Base-by-base conservation (phyloP, 140 eudicot genomes). In the Ambrosia hybrid region DNA sequence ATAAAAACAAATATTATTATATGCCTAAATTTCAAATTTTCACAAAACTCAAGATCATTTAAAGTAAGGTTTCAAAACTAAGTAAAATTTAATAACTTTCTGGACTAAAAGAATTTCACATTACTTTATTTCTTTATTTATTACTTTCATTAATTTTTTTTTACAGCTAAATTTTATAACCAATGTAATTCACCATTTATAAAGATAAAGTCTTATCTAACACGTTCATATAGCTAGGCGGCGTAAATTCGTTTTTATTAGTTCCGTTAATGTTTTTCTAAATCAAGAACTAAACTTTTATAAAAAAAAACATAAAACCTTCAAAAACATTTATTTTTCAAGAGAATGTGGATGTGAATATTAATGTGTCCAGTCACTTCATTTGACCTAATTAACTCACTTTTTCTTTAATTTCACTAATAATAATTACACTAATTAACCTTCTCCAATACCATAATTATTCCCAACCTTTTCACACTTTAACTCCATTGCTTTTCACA, bases 291-390 rank as follows among this genome's bases (percentile, higher is more conserved):
- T 41, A 4, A 5, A 41, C 46, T 41, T 5, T 9, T 48, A 48
- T 48, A 48, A 48, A 48, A 48, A 8, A 41, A 41, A 41, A 41
- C 0, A 41, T 5, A 9, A 41, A 41, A 41, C 8, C 46, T 41
- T 41, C 7, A 46, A 36, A 49, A 39, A 3, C 48, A 59, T 49
- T 14, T 56, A n/a, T n/a, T n/a, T 52, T 53, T 14, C 41, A 14
- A 21, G 11, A 41, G n/a, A 63, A 78, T 62, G 73, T 55, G 56
- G 36, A 69, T 39, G 65, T 70, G 30, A 21, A 21, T 57, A 62
- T 61, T 60, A 78, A 74, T 78, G 36, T 78, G 79, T 71, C 74
- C 75, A 76, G 82, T 76, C 87, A 79, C 75, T 84, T 81, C 82
- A 74, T 75, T 87, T 81, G 84, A 83, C 84, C 85, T 73, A 56